A percentile compares a stretch with the other conserved stretches of the same genome.
Conservation (phyloP, 345 rosid species). For the Jatropha curcas region DNA sequence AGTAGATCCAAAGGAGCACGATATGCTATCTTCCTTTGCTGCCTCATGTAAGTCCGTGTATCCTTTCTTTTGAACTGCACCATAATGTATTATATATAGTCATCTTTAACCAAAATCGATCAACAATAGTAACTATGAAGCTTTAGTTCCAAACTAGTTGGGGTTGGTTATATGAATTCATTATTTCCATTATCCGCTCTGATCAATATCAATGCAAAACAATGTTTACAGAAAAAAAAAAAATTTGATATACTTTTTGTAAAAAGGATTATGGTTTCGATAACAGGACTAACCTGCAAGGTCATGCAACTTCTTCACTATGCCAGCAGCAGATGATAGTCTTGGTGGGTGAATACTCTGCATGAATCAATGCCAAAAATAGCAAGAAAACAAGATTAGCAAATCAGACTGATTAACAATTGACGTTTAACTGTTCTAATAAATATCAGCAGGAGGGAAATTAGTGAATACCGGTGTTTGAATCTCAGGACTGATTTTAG, state of each 20-base stretch:
- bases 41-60: conserved; percentile 62
- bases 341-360: conserved; percentile 42
- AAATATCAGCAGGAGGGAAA: background rate
- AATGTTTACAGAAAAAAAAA: too few species aligned
- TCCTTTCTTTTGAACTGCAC: conserved; percentile 78
- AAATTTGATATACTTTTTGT: too few species aligned
- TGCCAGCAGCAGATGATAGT: conserved; percentile 59
- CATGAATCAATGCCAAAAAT: conserved; percentile 20
- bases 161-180: too few species aligned
- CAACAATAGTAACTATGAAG: too few species aligned
- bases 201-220: too few species aligned
- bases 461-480: conserved; percentile 34
- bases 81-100: too few species aligned
- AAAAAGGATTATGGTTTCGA: background rate
- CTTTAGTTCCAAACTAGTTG: too few species aligned
- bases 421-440: background rate
- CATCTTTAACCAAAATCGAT: too few species aligned
- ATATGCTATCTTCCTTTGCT: conserved; percentile 31
- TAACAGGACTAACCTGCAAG: conserved; percentile 50
- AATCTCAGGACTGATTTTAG: conserved; percentile 44
- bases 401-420: background rate
- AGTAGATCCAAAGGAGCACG: conserved; percentile 60
- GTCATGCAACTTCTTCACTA: conserved; percentile 78
- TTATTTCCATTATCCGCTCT: too few species aligned
- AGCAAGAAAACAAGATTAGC: conserved; percentile 7